Evolutionary conservation across 2,329 filamentous ascomycete genomes (phyloP), one percentile per base, ranked within the genome.

Genomic region (Stagonosporopsis rhizophila): DNA sequence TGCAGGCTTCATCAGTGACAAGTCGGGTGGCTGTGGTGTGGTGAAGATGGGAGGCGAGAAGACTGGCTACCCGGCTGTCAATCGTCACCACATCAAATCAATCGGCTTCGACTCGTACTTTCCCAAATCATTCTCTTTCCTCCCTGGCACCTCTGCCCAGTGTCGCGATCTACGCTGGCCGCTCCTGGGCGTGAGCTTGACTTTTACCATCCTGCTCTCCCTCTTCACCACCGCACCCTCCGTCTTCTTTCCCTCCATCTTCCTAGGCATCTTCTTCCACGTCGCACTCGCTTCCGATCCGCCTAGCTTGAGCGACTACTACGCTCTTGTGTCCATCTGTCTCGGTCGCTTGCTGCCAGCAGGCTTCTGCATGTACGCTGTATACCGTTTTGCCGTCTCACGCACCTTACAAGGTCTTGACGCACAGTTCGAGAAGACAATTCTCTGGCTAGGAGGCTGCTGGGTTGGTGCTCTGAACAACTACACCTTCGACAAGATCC

Each of bases 381-480:
- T 97, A 60, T 97, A 92, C 78, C 87, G 88, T 72, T 92, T 90
- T 73, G 93, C 93, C 50, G 84, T 95, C 9, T 82, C 86, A 4
- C 88, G 90, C 41, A 87, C 90, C 1, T 83, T 96, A 23, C 77
- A 75, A 1, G 88, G 87, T 1, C 82, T 97, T 2, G 89, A 86
- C 0, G 92, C 93, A 0, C 94, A 96, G 71, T 68, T 96, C 39
- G 94, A 96, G 70, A 97, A 96, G 81, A 91, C 92, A 0, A 77
- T 98, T 2, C 82, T 98, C 25, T 98, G 92, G 89, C 81, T 99
- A 0, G 93, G 93, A 1, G 89, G 87, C 7, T 92, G 90, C 70
- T 99, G 96, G 89, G 86, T 97, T 35, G 95, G 93, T 15, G 89
- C 91, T 1, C 78, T 99, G 64, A 94, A 94, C 70, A 98, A 98